Base-by-base conservation (phyloP, 1,139 yeast genomes). In the Candida albicans region DNA sequence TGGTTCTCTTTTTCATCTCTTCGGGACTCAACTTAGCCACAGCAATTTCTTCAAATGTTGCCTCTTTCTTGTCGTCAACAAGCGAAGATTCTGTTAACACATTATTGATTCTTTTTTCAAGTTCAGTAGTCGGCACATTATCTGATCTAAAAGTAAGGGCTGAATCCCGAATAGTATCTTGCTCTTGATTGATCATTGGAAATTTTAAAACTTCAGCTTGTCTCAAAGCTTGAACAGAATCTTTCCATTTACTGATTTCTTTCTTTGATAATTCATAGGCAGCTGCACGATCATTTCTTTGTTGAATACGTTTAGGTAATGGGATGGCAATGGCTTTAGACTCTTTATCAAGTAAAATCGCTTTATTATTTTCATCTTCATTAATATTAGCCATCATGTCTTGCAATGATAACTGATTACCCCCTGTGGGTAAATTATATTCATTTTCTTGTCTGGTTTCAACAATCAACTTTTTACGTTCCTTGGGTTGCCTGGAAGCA, bases 231-330 rank as follows among this genome's bases (percentile, higher is more conserved):
- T 82, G 81, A 11, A 93, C 90, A 0, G 85, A 79, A 43, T 89
- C 96, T 47, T 82, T 80, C 98, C 99, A 93, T 64, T 85, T 87
- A 47, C 82, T 76, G 4, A 93, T 87, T 57, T 93, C 96, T 41
- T 85, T 86, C 52, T 84, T 89, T 41, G 96, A 82, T 28, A 93
- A 78, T 44, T 87, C 95, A 59, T 87, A 91, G 0, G 99, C 99
- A 1, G 95, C 98, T 49, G 75, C 77, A 59, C 99, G 80, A 55
- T 91, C 96, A 53, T 87, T 80, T 57, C 95, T 81, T 54, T 87
- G 80, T 64, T 90, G 96, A 44, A 93, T 84, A 53, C 95, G 78
- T 54, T 80, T 81, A 1, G 98, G 96, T 43, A 90, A 71, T 2
- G 99, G 98, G 10, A 90, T 84, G 1, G 85, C 77, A 43, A 90